Base-by-base conservation (phyloP, 371 early-diverging fungal genomes). In the Zancudomyces culisetae region DNA sequence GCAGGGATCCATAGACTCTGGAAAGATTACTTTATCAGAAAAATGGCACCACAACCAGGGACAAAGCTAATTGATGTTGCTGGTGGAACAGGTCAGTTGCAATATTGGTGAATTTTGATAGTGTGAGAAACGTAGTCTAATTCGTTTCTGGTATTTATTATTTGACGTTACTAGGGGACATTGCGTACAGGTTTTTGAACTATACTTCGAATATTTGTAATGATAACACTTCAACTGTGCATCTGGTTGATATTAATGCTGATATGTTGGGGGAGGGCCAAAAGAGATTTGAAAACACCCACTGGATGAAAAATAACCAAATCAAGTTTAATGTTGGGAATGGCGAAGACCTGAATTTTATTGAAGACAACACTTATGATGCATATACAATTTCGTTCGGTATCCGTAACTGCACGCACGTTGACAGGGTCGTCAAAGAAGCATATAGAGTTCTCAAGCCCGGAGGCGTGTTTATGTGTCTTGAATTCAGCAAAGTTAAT, bases 361-460 rank as follows among this genome's bases (percentile, higher is more conserved):
- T 95, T 39, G 75, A 80, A 18, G 79, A 80, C 59, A 75, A 77
- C 51, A 78, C 85, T 1, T 74, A 87, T 39, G 97, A 96, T 61
- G 87, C 81, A 0, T 96, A 91, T 63, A 89, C 90, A 4, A 91
- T 92, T 55, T 90, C 94, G 10, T 94, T 94, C 68, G 96, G 96
- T 43, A 95, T 95, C 56, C 81, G 94, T 51, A 95, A 95, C 70
- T 88, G 89, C 68, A 94, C 96, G 1, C 83, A 90, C 58, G 70
- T 90, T n/a, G 92, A 92, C 58, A 69, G 64, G 4, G 96, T 88
- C 1, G 69, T 95, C 40, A 63, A 65, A 53, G 89, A 95, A 66
- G 96, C 96, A 2, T 78, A 87, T 68, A 77, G 97, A 29, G 93
- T 94, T 1, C 70, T 96, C 40, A 91, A 88, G 66, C 87, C 84